Evolutionary conservation across 805 yeast species (phyloP).

Genomic region (Starmerella stigmatis): DNA sequence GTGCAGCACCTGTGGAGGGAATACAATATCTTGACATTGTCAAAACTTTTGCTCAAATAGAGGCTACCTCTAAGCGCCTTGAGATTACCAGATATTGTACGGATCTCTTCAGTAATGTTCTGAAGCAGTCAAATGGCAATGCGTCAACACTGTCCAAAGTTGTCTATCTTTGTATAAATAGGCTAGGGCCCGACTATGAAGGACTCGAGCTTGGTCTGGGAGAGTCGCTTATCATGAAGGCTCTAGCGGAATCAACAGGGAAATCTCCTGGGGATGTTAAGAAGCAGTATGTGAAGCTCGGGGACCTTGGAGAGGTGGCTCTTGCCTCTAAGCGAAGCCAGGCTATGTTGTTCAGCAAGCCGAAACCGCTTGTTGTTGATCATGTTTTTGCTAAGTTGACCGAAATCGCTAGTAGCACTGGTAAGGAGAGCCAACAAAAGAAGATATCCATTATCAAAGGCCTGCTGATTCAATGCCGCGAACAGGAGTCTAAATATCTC

Average conservation of each 20-base stretch:
- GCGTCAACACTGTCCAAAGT: constrained; percentile 52
- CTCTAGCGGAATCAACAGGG: constrained; percentile 85
- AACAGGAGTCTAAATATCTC: constrained; percentile 79
- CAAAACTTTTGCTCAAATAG: constrained; percentile 65
- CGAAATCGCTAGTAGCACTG: constrained; percentile 66
- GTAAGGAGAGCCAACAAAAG: constrained; percentile 67
- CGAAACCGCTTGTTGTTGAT: constrained; percentile 63
- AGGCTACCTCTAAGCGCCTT: constrained; percentile 68
- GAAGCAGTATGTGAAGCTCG: constrained; percentile 62
- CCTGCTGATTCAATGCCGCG: constrained; percentile 75
- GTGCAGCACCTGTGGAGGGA: not conserved
- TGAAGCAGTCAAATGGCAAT: constrained; percentile 37
- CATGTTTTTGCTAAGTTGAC: constrained; percentile 64
- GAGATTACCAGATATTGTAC: constrained; percentile 70
- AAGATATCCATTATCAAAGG: constrained; percentile 73
- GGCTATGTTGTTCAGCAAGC: constrained; percentile 78
- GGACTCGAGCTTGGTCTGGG: constrained; percentile 91
- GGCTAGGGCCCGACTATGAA: constrained; percentile 92
- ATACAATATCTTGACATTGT: constrained; percentile 39
- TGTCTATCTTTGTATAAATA: constrained; percentile 75
- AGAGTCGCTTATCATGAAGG: constrained; percentile 76
- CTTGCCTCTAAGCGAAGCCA: constrained; percentile 72
- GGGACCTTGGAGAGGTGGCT: constrained; percentile 89
- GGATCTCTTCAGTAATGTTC: constrained; percentile 55
- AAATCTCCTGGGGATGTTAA: constrained; percentile 60